A percentile compares a stretch with the other conserved stretches of the same genome.
Conservation (phyloP, 2,329 filamentous ascomycete species). For the Amauroascus niger region DNA sequence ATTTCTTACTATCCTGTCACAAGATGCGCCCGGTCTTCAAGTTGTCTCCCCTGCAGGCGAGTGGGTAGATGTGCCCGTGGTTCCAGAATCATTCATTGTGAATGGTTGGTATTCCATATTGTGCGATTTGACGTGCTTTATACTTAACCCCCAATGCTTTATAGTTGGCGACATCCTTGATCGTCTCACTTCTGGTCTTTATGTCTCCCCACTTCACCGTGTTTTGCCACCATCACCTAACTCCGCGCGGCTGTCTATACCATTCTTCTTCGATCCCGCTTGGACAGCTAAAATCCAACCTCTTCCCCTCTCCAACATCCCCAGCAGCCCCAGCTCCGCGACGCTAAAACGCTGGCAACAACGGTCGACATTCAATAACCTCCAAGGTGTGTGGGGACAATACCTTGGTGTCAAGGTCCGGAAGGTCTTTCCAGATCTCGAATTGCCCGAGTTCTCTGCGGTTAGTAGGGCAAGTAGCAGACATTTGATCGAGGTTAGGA, state of each 20-base stretch:
- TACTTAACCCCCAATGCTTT: background rate
- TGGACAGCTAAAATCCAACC: conserved; percentile 10
- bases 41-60: conserved; percentile 8
- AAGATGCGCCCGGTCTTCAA: conserved; percentile 3
- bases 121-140: background rate
- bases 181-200: conserved; percentile 10
- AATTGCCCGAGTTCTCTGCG: conserved; percentile 2
- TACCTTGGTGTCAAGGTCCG: conserved; percentile 12
- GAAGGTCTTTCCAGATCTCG: conserved; percentile 6
- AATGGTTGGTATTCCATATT: background rate
- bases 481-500: conserved; percentile 4
- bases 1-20: conserved; percentile 8
- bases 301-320: background rate
- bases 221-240: conserved; percentile 1
- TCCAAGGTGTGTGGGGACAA: conserved; percentile 9
- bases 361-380: conserved; percentile 11
- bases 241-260: conserved; percentile 3
- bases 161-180: conserved; percentile 9
- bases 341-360: conserved; percentile 11
- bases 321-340: background rate
- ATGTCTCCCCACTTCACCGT: conserved; percentile 10
- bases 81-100: conserved; percentile 9
- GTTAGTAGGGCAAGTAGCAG: conserved; percentile 5
- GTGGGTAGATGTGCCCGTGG: conserved; percentile 7
- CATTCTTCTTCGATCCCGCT: conserved; percentile 8